phyloP scores from a whole-genome alignment of 805 yeast genomes.

The Ogataea chonburiensis region DNA sequence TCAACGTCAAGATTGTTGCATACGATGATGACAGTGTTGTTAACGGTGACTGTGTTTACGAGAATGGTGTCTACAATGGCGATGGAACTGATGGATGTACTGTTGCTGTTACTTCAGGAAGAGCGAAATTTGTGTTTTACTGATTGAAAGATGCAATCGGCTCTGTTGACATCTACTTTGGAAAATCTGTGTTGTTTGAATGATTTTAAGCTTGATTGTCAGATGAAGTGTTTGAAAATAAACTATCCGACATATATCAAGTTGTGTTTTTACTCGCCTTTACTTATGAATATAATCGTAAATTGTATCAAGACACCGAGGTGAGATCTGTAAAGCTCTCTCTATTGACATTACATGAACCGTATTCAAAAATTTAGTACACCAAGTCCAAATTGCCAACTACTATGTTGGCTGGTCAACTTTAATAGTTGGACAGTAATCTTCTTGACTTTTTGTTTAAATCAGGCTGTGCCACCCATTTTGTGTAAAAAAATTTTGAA shows the following conservation, averaged over 20 bases:
- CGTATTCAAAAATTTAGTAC: no score
- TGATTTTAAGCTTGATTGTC: slow-evolving; percentile 4
- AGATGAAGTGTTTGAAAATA: no score
- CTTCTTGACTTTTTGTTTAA: background rate
- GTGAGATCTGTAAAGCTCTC: no score
- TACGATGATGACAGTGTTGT: slow-evolving; percentile 59
- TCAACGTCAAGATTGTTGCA: slow-evolving; percentile 48
- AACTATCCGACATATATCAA: background rate
- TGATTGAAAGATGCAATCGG: background rate
- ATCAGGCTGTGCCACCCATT: background rate
- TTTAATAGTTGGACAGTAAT: no score
- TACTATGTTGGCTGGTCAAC: no score
- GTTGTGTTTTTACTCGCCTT: slow-evolving; percentile 1
- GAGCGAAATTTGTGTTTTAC: slow-evolving; percentile 80
- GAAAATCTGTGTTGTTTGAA: no score
- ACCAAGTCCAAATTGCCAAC: no score
- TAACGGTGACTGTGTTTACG: slow-evolving; percentile 77
- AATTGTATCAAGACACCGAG: no score
- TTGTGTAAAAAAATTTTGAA: background rate
- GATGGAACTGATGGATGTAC: slow-evolving; percentile 87
- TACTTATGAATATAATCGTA: no score
- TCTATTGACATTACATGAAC: no score
- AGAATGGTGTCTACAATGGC: slow-evolving; percentile 71
- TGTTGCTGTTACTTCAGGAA: slow-evolving; percentile 81
- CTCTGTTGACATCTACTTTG: no score